Conservation (phyloP, 371 early-diverging fungal genomes). For the Blakeslea trispora region DNA sequence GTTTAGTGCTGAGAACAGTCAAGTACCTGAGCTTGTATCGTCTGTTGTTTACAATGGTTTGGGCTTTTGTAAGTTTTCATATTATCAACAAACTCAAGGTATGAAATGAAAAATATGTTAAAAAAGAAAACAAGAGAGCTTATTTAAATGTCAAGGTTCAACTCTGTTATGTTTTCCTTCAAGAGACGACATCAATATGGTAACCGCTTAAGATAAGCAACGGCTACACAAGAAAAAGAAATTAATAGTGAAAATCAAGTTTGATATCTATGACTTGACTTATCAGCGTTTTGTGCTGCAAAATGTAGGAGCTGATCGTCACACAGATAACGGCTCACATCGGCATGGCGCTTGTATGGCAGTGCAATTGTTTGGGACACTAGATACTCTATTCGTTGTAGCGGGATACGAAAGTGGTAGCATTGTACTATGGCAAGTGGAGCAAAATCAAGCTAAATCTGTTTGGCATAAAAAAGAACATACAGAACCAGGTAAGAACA, state of each 20-base stretch:
- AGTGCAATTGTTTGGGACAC: constrained; percentile 24
- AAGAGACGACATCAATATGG: constrained; percentile 31
- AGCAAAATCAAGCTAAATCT: constrained; percentile 7
- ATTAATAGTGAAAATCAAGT: constrained; percentile 26
- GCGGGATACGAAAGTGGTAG: constrained; percentile 52
- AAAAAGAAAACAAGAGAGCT: not conserved
- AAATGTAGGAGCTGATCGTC: constrained; percentile 4
- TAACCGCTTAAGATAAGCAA: constrained; percentile 9
- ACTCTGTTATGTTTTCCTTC: constrained; percentile 31
- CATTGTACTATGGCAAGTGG: constrained; percentile 39
- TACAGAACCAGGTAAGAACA: constrained; percentile 40
- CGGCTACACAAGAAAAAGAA: not conserved
- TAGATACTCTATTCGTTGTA: constrained; percentile 24
- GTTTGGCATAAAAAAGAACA: constrained; percentile 43
- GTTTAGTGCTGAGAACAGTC: constrained; percentile 16
- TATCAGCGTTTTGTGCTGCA: constrained; percentile 14
- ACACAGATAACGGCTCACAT: constrained; percentile 10
- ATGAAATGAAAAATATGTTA: not conserved
- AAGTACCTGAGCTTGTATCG: constrained; percentile 14
- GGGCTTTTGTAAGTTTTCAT: constrained; percentile 46
- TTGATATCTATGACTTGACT: constrained; percentile 49
- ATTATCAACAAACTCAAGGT: constrained; percentile 7
- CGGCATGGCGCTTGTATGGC: constrained; percentile 50
- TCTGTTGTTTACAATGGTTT: constrained; percentile 42
- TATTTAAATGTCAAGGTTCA: constrained; percentile 5